Conservation (phyloP, 1,284 basidiomycete genomes). For the Austropuccinia psidii region DNA sequence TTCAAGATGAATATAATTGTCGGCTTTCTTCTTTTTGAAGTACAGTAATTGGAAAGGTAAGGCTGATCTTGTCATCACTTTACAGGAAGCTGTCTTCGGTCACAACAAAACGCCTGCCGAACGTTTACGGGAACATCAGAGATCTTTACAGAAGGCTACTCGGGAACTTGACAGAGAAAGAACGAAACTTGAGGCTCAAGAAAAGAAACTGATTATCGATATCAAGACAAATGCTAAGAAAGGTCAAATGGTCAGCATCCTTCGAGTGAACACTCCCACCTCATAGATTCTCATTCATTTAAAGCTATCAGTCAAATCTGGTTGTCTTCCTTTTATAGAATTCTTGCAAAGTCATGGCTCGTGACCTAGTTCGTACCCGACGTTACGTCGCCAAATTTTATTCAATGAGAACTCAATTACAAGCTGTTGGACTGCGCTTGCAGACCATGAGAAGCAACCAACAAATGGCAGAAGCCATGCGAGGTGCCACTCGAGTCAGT, state of each 20-base stretch:
- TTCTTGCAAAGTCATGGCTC: slow-evolving; percentile 98
- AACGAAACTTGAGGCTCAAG: slow-evolving; percentile 81
- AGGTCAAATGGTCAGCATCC: slow-evolving; percentile 67
- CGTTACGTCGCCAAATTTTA: slow-evolving; percentile 97
- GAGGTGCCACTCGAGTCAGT: slow-evolving; percentile 84
- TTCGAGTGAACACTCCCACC: slow-evolving; percentile 22
- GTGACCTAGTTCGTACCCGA: slow-evolving; percentile 91
- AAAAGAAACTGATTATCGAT: slow-evolving; percentile 57
- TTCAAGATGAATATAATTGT: too few species aligned
- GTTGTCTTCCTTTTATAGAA: slow-evolving; percentile 55
- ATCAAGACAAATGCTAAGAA: slow-evolving; percentile 94
- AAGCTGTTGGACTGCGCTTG: slow-evolving; percentile 90
- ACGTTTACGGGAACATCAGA: slow-evolving; percentile 88
- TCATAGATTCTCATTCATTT: slow-evolving; percentile 1
- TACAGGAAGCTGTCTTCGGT: slow-evolving; percentile 85
- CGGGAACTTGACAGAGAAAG: slow-evolving; percentile 94
- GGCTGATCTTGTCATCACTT: neutral
- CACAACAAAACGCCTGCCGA: slow-evolving; percentile 90
- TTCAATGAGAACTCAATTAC: slow-evolving; percentile 96
- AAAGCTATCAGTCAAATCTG: neutral
- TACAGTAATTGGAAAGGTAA: too few species aligned
- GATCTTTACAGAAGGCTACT: slow-evolving; percentile 89
- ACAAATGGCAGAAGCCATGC: slow-evolving; percentile 99
- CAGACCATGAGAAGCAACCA: slow-evolving; percentile 94
- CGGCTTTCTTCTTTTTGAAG: too few species aligned